Conservation (phyloP, 257 asterid species). For the Solanum dulcamara region DNA sequence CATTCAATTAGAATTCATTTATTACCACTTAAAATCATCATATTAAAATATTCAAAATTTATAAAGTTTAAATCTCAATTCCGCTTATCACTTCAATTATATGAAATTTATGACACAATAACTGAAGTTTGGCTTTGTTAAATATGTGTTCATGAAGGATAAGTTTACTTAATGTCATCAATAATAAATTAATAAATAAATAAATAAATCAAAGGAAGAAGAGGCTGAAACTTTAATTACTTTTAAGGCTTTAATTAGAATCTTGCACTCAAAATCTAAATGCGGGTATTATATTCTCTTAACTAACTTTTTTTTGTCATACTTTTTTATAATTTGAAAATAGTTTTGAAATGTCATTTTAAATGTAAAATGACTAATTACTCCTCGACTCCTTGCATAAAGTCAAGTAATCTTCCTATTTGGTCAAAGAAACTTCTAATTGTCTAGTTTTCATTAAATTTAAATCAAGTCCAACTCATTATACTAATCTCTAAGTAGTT, state of each 20-base stretch:
- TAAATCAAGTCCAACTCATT: not conserved
- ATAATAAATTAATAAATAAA: too few relatives aligned
- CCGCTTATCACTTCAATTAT: too few relatives aligned
- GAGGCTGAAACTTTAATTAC: too few relatives aligned
- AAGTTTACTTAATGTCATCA: too few relatives aligned
- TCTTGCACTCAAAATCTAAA: not conserved
- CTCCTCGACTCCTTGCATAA: not conserved
- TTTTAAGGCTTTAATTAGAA: not conserved
- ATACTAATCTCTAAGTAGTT: not conserved
- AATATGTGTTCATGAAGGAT: too few relatives aligned
- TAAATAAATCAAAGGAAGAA: too few relatives aligned
- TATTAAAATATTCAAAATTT: too few relatives aligned
- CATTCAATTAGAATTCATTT: too few relatives aligned
- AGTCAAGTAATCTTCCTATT: not conserved
- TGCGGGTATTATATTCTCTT: not conserved
- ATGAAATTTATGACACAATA: too few relatives aligned
- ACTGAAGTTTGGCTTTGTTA: too few relatives aligned
- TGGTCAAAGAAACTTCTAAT: not conserved
- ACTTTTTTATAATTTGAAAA: not conserved
- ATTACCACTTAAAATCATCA: too few relatives aligned
- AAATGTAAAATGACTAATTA: not conserved
- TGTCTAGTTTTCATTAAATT: not conserved
- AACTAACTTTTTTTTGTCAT: not conserved
- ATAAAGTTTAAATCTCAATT: too few relatives aligned
- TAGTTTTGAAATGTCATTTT: not conserved